Evolutionary conservation across 2,329 filamentous ascomycete genomes (phyloP), one percentile per base, ranked within the genome.

Genomic region (Cytospora piceae): DNA sequence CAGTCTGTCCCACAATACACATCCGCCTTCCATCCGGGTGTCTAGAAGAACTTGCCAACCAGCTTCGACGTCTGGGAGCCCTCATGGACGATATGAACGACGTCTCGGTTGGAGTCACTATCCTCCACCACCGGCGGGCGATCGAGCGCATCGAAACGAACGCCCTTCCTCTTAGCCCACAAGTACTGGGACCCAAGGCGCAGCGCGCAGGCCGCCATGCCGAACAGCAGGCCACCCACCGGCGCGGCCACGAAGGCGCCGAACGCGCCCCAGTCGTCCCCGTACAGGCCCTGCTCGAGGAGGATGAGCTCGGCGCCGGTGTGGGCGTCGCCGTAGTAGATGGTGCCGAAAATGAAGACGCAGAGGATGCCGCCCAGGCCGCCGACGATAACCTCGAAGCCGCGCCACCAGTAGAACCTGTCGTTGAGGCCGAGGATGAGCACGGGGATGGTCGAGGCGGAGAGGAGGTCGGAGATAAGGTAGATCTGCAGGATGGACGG

Each of bases 181-280:
- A 82, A 65, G 71, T 81, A 92, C 70, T 88, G 85, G 60, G 85
- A 83, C 0, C 77, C 74, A 51, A 94, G 75, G 32, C 92, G 83
- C 52, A 88, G 71, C 17, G 72, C 81, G 42, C 91, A 82, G 6
- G 89, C 90, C 2, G 81, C 84, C 52, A 88, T 83, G 0, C 87
- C 90, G 85, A 89, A 94, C 39, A 94, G 77, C 22, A 94, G 72
- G 27, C 90, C 90, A 1, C 92, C 92, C 2, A 94, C 77, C 0
- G 92, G 92, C 0, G 92, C 91, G 12, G 90, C 90, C 5, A 94
- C 88, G 72, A 94, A 95, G 5, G 91, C 91, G 71, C 91, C 92
- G 75, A 95, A 95, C 1, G 85, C 90, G 68, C 87, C 90, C 92
- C 92, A 95, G 75, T 94, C 91, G 57, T 88, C 83, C 0, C 82